Conservation (phyloP, 768 basidiomycete genomes). For the Termitomyces sp. region DNA sequence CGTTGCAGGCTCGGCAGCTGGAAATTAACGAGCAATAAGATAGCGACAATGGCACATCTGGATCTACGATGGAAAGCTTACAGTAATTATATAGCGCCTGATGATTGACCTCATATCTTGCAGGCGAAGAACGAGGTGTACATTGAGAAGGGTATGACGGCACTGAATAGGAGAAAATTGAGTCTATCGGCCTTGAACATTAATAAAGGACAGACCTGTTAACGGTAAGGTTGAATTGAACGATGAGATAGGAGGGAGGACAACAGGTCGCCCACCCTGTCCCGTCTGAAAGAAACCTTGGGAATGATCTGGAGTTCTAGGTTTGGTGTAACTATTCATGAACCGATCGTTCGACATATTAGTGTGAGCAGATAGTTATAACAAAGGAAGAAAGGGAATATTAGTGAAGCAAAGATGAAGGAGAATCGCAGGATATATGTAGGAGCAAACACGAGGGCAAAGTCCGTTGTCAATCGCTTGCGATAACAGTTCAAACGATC, state of each 20-base stretch:
- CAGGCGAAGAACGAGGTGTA: slow-evolving; percentile 60
- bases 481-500: slow-evolving; percentile 39
- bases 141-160: slow-evolving; percentile 60
- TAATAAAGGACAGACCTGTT: slow-evolving; percentile 78
- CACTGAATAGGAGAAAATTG: slow-evolving; percentile 59
- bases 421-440: slow-evolving; percentile 45
- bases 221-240: slow-evolving; percentile 87
- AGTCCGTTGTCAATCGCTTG: slow-evolving; percentile 18
- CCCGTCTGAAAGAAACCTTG: slow-evolving; percentile 74
- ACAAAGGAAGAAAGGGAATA: slow-evolving; percentile 51
- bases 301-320: slow-evolving; percentile 69
- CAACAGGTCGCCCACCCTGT: slow-evolving; percentile 88
- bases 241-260: slow-evolving; percentile 84
- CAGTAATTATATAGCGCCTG: slow-evolving; percentile 48
- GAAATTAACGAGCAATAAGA: slow-evolving; percentile 34
- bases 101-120: slow-evolving; percentile 56
- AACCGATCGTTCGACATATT: slow-evolving; percentile 77
- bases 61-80: slow-evolving; percentile 25
- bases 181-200: slow-evolving; percentile 52
- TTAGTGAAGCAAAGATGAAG: slow-evolving; percentile 50
- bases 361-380: slow-evolving; percentile 60
- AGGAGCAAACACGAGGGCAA: slow-evolving; percentile 33
- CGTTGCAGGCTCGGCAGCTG: slow-evolving; percentile 47
- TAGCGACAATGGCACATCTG: slow-evolving; percentile 25
- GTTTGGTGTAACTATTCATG: slow-evolving; percentile 59